These are phyloP conservation scores for Xerocomus spinulosus DNA, from an alignment of 768 basidiomycete species.

Conservation along the genomic window DNA sequence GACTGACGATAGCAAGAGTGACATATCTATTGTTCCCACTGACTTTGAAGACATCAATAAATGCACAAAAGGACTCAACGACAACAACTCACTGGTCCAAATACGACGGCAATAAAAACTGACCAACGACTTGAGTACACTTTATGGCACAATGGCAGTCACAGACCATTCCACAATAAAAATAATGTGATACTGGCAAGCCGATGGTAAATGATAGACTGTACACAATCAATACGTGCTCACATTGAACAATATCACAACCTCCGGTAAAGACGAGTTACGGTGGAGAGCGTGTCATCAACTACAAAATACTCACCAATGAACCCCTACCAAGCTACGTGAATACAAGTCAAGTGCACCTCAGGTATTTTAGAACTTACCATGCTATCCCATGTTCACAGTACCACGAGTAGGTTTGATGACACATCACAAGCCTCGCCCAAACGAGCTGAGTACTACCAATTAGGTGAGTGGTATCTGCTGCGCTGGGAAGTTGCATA, in stretches of 20 bases:
- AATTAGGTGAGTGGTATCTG: conserved; percentile 5
- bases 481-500: not conserved
- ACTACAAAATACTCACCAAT: not conserved
- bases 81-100: conserved; percentile 11
- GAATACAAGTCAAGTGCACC: not conserved
- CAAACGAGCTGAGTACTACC: not conserved
- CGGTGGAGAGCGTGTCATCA: not conserved
- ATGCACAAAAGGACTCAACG: not conserved
- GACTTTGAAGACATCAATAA: not conserved
- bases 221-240: not conserved
- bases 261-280: not conserved
- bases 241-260: conserved; percentile 1
- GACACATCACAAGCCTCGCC: conserved; percentile 1
- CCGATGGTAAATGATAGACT: not conserved
- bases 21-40: conserved; percentile 13
- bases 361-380: not conserved
- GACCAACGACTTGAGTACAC: not conserved
- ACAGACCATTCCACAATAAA: conserved; percentile 8
- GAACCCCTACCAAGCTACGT: conserved; percentile 4
- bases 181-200: not conserved
- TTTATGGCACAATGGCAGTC: too few species aligned
- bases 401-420: not conserved
- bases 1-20: conserved; percentile 10
- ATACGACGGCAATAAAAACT: conserved; percentile 16
- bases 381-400: not conserved